phyloP scores from a whole-genome alignment of 2,329 filamentous ascomycete genomes.

The Anisogramma anomala region DNA sequence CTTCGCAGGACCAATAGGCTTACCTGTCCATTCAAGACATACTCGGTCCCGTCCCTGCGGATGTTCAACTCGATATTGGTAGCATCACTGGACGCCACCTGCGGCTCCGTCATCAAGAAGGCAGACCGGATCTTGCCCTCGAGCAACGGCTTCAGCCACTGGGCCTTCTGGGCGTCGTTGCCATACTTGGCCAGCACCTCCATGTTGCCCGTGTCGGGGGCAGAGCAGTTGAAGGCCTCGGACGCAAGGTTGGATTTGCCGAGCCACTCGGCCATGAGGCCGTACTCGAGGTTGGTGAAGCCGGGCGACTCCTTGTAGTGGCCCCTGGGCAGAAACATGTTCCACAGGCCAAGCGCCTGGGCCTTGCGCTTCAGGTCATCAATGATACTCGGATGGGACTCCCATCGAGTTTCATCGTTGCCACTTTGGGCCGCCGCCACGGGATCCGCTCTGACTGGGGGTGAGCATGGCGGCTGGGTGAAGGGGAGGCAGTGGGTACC shows the following conservation, averaged over 20 bases:
- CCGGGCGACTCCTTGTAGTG: constrained; percentile 94
- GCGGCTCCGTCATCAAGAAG: constrained; percentile 89
- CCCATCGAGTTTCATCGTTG: constrained; percentile 65
- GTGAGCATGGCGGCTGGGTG: background rate
- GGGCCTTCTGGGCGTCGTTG: constrained; percentile 68
- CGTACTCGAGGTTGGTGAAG: constrained; percentile 92
- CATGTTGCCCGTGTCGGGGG: constrained; percentile 92
- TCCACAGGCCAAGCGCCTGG: constrained; percentile 79
- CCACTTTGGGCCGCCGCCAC: constrained; percentile 73
- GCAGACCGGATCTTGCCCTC: constrained; percentile 78
- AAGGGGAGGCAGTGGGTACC: background rate
- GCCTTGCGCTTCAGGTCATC: constrained; percentile 85
- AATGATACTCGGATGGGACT: constrained; percentile 64
- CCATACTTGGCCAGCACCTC: constrained; percentile 89
- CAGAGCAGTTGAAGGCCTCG: constrained; percentile 81
- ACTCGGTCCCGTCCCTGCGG: constrained; percentile 70
- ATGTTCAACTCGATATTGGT: constrained; percentile 86
- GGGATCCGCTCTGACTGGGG: constrained; percentile 52
- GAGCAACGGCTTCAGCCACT: constrained; percentile 73
- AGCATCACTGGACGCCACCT: constrained; percentile 79
- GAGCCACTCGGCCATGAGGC: constrained; percentile 91
- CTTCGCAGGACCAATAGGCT: constrained; percentile 20
- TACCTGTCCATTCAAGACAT: constrained; percentile 79
- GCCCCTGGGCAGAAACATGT: constrained; percentile 91
- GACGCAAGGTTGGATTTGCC: constrained; percentile 76